A percentile compares a stretch with the other conserved stretches of the same genome.
These are phyloP conservation scores for Sicyos edulis DNA, from an alignment of 306 rosid species.

Conservation along the genomic window DNA sequence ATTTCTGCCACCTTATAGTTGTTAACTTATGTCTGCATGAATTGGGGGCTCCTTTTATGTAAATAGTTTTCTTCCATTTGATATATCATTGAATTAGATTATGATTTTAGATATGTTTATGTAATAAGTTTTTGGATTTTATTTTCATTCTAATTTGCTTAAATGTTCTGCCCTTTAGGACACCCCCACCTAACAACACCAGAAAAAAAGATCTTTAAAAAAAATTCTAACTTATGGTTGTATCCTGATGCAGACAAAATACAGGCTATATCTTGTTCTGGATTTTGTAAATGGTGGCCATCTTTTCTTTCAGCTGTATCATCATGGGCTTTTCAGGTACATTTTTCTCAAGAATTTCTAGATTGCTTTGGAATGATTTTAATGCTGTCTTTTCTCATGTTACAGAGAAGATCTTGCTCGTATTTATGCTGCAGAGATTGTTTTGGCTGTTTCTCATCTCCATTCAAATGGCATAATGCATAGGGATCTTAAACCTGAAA, in stretches of 20 bases:
- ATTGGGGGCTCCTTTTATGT: slow-evolving; percentile 1
- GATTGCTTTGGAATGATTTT: slow-evolving; percentile 19
- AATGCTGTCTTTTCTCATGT: slow-evolving; percentile 8
- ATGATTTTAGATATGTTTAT: neutral
- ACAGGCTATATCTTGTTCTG: slow-evolving; percentile 84
- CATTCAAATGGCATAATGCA: slow-evolving; percentile 94
- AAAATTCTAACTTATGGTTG: neutral
- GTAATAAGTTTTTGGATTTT: neutral
- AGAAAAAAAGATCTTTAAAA: neutral
- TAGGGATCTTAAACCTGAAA: slow-evolving; percentile 94
- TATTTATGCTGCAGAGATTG: slow-evolving; percentile 84
- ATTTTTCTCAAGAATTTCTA: slow-evolving; percentile 13
- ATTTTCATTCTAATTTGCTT: neutral
- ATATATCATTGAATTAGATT: neutral
- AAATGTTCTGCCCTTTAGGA: neutral
- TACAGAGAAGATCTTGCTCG: slow-evolving; percentile 94
- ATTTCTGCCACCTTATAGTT: slow-evolving; percentile 16
- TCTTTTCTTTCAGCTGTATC: slow-evolving; percentile 93
- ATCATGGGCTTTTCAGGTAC: slow-evolving; percentile 91
- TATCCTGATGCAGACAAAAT: slow-evolving; percentile 65
- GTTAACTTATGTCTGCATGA: neutral
- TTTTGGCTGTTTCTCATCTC: slow-evolving; percentile 89
- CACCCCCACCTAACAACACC: neutral
- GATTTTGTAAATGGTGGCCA: slow-evolving; percentile 96
- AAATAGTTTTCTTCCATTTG: neutral